Base-by-base conservation (phyloP, 2,329 filamentous ascomycete species). In the Hypoxylon sp. region DNA sequence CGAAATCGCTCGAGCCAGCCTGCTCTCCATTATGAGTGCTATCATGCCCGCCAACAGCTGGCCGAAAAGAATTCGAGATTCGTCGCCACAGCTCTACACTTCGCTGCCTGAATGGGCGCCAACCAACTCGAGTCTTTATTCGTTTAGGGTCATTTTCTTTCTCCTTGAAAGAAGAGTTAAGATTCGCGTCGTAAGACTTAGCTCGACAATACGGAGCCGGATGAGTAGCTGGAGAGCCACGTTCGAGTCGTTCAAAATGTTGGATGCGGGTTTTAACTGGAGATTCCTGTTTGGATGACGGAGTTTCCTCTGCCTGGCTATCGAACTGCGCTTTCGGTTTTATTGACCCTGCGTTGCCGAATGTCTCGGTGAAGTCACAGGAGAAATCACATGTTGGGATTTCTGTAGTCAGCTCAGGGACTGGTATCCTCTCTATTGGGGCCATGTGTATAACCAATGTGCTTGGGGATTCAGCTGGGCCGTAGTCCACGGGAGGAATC, bases 341-440 rank as follows among this genome's bases (percentile, higher is more conserved):
- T 38, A 14, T 43, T 4, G 49, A n/a, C 17, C 38, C 48, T 43
- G 45, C 21, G 7, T 67, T 67, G 23, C 62, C 64, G 3, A 62
- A 50, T 19, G 53, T 43, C 7, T 60, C 65, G 10, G 45, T 56
- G 46, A 78, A 77, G 23, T 73, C 67, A 53, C 75, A 77, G 23
- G 65, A 70, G 48, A 78, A 78, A 62, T 77, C 75, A 49, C 75
- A 68, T 13, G 69, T 69, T 25, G 64, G 68, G 32, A 78, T 78
- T 32, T 76, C 63, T 9, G 74, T 78, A 10, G 74, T 75, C 6
- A 78, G 61, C 30, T 72, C 70, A 5, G 74, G 74, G 11, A 72
- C 65, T 30, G 71, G 70, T n/a, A 69, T 61, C n/a, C 25, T 72
- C 45, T 60, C 68, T 3, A 67, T 48, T 2, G 63, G 43, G 14